phyloP scores from a whole-genome alignment of 164 flowering plant species.

The Aristolochia californica region DNA sequence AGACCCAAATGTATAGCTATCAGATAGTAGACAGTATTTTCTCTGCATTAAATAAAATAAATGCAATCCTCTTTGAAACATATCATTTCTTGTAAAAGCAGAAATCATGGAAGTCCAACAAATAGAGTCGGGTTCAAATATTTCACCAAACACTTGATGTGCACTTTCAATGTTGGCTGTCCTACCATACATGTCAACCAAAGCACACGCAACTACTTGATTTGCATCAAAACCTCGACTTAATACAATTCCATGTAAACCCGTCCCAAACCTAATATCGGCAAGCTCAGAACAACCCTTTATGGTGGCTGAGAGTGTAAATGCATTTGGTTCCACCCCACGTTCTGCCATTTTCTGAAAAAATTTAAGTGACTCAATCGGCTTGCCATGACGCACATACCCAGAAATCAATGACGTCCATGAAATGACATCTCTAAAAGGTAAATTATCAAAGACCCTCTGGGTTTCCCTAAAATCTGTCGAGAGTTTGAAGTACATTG shows the following conservation, averaged over 20 bases:
- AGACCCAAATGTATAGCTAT: constrained; percentile 66
- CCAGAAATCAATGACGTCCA: constrained; percentile 15
- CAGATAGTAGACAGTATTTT: constrained; percentile 22
- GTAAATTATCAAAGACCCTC: constrained; percentile 5
- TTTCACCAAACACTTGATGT: constrained; percentile 48
- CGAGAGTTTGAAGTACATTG: constrained; percentile 55
- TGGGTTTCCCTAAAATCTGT: constrained; percentile 14
- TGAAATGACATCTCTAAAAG: constrained; percentile 9
- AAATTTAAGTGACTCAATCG: constrained; percentile 9
- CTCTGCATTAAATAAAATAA: constrained; percentile 45
- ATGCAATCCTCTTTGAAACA: constrained; percentile 42
- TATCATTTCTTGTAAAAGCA: constrained; percentile 48
- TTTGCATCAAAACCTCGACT: constrained; percentile 43
- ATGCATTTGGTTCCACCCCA: constrained; percentile 60
- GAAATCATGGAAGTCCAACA: constrained; percentile 76
- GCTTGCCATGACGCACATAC: constrained; percentile 3
- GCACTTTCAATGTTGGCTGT: constrained; percentile 23
- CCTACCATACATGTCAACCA: constrained; percentile 81
- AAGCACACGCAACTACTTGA: constrained; percentile 45
- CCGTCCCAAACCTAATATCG: constrained; percentile 27
- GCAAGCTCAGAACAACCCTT: constrained; percentile 61
- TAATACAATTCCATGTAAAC: constrained; percentile 53
- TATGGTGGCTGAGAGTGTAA: constrained; percentile 58
- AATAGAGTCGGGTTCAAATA: constrained; percentile 55
- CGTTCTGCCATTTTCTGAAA: constrained; percentile 44